These are phyloP conservation scores for Naganishia albida DNA, from an alignment of 1,284 basidiomycete species.

Conservation along the genomic window DNA sequence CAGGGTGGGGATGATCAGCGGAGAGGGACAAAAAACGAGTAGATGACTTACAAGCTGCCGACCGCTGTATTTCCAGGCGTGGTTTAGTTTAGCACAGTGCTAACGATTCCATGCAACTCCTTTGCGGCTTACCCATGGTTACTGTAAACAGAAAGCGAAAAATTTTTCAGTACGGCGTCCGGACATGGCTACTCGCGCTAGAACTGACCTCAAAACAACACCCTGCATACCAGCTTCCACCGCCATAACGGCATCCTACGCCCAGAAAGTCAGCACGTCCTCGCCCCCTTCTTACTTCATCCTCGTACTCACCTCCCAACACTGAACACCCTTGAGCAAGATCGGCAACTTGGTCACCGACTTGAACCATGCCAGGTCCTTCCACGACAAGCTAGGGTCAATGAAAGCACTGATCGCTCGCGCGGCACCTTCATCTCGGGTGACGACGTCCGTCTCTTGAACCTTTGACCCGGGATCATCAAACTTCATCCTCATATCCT, in stretches of 20 bases:
- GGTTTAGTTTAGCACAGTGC: not conserved
- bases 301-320: slow-evolving; percentile 79
- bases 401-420: slow-evolving; percentile 96
- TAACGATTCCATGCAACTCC: not conserved
- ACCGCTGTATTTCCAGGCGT: slow-evolving; percentile 34
- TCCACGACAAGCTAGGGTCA: slow-evolving; percentile 84
- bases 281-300: not conserved
- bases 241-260: slow-evolving; percentile 77
- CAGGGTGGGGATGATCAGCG: not conserved
- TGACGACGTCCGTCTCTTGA: slow-evolving; percentile 65
- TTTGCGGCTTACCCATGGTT: slow-evolving; percentile 70
- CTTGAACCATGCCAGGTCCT: slow-evolving; percentile 83
- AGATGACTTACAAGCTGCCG: slow-evolving; percentile 69
- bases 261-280: not conserved
- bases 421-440: slow-evolving; percentile 86
- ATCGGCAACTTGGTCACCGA: slow-evolving; percentile 89
- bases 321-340: slow-evolving; percentile 88
- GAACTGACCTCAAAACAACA: slow-evolving; percentile 66
- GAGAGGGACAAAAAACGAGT: not conserved
- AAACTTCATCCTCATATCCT: slow-evolving; percentile 96
- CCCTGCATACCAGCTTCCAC: slow-evolving; percentile 80
- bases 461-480: slow-evolving; percentile 74
- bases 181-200: too few relatives aligned
- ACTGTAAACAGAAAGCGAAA: slow-evolving; percentile 42
- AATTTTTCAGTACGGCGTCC: not conserved